These are phyloP conservation scores for Candida corydali DNA, from an alignment of 805 yeast species.

Conservation along the genomic window DNA sequence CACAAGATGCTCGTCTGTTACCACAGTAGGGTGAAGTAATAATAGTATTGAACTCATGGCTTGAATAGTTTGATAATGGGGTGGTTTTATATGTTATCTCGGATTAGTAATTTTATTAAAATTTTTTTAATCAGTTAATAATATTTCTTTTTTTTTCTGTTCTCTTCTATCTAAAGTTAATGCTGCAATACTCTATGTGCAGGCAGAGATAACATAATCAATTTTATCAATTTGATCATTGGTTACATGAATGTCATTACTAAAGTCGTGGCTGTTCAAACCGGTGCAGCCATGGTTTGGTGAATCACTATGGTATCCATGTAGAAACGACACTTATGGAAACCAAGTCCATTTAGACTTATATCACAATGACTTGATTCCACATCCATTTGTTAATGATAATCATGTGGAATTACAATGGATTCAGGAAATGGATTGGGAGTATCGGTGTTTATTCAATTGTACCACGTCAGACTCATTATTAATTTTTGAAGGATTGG, in stretches of 20 bases:
- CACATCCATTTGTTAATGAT: constrained; percentile 41
- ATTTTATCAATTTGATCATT: constrained; percentile 6
- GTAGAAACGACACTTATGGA: not conserved
- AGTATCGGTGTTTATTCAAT: constrained; percentile 28
- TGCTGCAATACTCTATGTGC: too few relatives aligned
- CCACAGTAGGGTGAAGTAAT: constrained; percentile 64
- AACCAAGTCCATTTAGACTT: constrained; percentile 40
- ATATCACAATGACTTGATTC: constrained; percentile 29
- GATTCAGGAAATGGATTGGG: constrained; percentile 49
- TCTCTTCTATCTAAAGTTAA: too few relatives aligned
- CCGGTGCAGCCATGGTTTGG: too few relatives aligned
- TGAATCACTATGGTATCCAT: constrained; percentile 5
- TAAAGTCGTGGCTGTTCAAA: not conserved
- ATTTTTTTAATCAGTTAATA: too few relatives aligned
- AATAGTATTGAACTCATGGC: constrained; percentile 30
- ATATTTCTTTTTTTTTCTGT: not conserved
- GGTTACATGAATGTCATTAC: constrained; percentile 1
- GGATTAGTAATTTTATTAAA: constrained; percentile 3
- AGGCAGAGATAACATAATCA: constrained; percentile 2
- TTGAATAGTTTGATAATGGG: not conserved
- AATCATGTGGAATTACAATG: constrained; percentile 45
- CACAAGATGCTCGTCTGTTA: constrained; percentile 49
- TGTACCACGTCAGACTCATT: constrained; percentile 6
- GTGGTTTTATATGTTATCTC: not conserved
- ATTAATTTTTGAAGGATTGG: constrained; percentile 40